Evolutionary conservation across 805 yeast genomes (phyloP).

Genomic region (Komagataella mondaviorum): DNA sequence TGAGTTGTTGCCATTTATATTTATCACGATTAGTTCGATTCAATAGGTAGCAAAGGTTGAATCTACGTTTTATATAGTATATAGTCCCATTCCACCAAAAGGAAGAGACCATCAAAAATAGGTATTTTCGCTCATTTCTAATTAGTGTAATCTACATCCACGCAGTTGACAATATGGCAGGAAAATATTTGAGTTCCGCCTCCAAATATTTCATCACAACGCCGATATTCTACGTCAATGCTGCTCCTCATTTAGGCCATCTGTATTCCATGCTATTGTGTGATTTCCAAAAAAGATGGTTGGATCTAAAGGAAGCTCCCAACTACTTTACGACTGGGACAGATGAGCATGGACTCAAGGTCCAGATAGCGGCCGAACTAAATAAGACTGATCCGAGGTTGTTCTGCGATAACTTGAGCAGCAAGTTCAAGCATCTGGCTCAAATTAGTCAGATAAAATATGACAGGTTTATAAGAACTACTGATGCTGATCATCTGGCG

Average conservation of each 20-base stretch:
- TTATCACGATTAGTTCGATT: background rate
- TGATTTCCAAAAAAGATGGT: constrained; percentile 74
- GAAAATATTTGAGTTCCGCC: background rate
- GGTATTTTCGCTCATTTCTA: background rate
- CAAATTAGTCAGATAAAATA: constrained; percentile 38
- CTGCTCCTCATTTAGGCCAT: constrained; percentile 91
- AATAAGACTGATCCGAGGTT: constrained; percentile 37
- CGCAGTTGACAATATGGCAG: background rate
- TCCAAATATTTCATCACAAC: constrained; percentile 47
- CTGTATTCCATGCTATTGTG: constrained; percentile 76
- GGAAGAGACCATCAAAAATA: background rate
- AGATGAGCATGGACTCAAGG: constrained; percentile 93
- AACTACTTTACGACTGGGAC: constrained; percentile 76
- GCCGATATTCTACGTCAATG: constrained; percentile 94
- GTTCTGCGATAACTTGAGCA: constrained; percentile 61
- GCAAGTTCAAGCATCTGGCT: constrained; percentile 54
- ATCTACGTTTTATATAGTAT: background rate
- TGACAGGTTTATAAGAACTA: constrained; percentile 80
- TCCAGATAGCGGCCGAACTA: constrained; percentile 56
- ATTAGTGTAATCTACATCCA: background rate
- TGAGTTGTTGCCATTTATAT: background rate
- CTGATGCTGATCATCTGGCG: constrained; percentile 63
- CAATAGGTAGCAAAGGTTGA: background rate
- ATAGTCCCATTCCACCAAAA: background rate
- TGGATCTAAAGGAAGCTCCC: constrained; percentile 22